Conservation (phyloP, 257 asterid genomes). For the Linderniella brevidens region DNA sequence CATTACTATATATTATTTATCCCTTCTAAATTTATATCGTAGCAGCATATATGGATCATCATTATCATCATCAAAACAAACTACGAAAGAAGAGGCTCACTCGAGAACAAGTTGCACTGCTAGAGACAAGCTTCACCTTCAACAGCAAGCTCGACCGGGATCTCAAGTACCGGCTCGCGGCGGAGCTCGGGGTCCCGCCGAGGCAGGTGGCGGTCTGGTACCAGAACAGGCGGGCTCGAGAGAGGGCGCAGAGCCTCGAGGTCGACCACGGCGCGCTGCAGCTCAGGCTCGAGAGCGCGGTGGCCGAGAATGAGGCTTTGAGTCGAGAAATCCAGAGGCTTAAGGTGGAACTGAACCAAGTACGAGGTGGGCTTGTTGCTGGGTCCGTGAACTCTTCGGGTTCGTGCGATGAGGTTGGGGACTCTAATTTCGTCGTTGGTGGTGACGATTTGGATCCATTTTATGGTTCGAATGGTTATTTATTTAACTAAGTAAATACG, state of each 20-base stretch:
- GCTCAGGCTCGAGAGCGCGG: conserved; percentile 18
- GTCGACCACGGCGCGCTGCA: conserved; percentile 27
- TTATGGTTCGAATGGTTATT: no score
- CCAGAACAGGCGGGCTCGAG: conserved; percentile 60
- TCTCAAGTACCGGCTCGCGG: conserved; percentile 30
- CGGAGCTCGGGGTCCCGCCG: conserved; percentile 37
- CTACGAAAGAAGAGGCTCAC: conserved; percentile 42
- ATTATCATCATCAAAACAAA: conserved; percentile 11
- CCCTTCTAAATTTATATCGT: no score
- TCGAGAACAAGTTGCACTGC: conserved; percentile 29
- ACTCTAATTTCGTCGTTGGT: no score
- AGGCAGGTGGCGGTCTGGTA: conserved; percentile 62
- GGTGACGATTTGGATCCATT: no score
- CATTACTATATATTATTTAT: no score
- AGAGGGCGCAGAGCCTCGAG: conserved; percentile 48
- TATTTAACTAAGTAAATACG: no score
- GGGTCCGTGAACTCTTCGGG: no score
- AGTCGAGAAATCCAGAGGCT: conserved; percentile 31
- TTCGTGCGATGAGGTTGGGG: no score
- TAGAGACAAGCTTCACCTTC: conserved; percentile 32
- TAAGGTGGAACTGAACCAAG: conserved; percentile 23
- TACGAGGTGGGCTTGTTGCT: conserved; percentile 11
- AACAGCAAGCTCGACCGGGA: conserved; percentile 46
- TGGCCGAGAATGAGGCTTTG: conserved; percentile 26
- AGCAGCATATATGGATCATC: no score